phyloP scores from a whole-genome alignment of 2,329 filamentous ascomycete species.

The Alternaria sp. region DNA sequence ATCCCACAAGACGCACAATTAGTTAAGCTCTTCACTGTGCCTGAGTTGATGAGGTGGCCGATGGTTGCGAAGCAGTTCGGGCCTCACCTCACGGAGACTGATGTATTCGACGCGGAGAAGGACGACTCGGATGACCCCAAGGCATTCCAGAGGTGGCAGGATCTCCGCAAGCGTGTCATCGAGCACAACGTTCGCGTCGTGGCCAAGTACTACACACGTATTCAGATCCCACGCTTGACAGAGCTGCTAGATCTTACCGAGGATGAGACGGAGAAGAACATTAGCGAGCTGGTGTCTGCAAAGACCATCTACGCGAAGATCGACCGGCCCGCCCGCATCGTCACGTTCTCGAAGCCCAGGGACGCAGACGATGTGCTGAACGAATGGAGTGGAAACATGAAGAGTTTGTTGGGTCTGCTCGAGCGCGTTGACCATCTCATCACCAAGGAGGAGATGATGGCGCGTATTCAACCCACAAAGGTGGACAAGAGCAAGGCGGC shows the following conservation, averaged over 20 bases:
- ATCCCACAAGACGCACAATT: slow-evolving; percentile 83
- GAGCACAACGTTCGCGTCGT: slow-evolving; percentile 98
- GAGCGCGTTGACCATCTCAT: slow-evolving; percentile 97
- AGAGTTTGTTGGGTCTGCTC: slow-evolving; percentile 81
- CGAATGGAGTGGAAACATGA: slow-evolving; percentile 99
- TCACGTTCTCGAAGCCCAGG: slow-evolving; percentile 92
- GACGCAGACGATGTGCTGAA: slow-evolving; percentile 96
- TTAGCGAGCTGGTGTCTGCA: slow-evolving; percentile 92
- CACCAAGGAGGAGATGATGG: slow-evolving; percentile 99
- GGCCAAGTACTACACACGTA: slow-evolving; percentile 98
- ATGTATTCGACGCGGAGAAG: slow-evolving; percentile 79
- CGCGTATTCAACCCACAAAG: slow-evolving; percentile 78
- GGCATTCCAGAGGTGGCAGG: slow-evolving; percentile 85
- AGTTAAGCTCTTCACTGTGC: slow-evolving; percentile 91
- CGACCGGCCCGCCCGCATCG: slow-evolving; percentile 87
- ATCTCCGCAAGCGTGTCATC: slow-evolving; percentile 96
- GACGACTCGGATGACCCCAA: slow-evolving; percentile 75
- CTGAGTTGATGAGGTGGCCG: slow-evolving; percentile 98
- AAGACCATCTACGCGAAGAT: slow-evolving; percentile 99
- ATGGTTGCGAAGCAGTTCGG: slow-evolving; percentile 89
- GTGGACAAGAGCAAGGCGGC: slow-evolving; percentile 49
- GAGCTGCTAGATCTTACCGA: slow-evolving; percentile 89
- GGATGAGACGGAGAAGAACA: slow-evolving; percentile 98
- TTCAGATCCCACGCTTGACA: slow-evolving; percentile 88
- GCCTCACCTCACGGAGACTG: slow-evolving; percentile 83